Conservation (phyloP, 441 rosid species). For the Croton setiger region DNA sequence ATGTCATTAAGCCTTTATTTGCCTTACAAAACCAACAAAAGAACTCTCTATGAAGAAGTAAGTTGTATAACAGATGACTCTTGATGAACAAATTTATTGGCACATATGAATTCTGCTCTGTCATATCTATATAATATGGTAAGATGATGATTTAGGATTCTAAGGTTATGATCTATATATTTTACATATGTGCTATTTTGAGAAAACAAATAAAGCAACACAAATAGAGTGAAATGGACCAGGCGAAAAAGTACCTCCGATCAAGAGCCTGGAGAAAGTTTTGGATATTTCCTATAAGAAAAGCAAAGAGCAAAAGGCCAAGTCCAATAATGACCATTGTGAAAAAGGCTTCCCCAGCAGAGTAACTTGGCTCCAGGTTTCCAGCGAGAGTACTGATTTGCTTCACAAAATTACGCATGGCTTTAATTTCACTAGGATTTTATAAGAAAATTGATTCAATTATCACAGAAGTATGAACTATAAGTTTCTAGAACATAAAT, state of each 20-base stretch:
- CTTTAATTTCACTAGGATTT: constrained; percentile 5
- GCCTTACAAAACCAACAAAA: not conserved
- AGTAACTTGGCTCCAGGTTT: constrained; percentile 84
- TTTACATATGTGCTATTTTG: not conserved
- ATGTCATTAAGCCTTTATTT: constrained; percentile 13
- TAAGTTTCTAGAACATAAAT: not conserved
- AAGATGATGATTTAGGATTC: not conserved
- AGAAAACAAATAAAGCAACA: too few species aligned
- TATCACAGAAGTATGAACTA: not conserved
- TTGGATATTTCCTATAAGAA: constrained; percentile 93
- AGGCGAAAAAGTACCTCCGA: constrained; percentile 47
- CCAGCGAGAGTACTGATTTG: constrained; percentile 98
- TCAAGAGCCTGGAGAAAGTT: constrained; percentile 90
- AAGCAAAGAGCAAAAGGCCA: constrained; percentile 89
- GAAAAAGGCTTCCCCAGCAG: constrained; percentile 72
- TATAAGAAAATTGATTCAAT: constrained; percentile 4
- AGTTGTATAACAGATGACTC: not conserved
- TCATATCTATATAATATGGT: not conserved
- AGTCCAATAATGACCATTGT: constrained; percentile 81
- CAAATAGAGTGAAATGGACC: too few species aligned
- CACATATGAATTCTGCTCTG: not conserved
- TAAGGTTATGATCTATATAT: not conserved
- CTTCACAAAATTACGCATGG: constrained; percentile 39
- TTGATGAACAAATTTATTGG: not conserved
- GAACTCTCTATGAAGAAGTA: not conserved